A percentile compares a stretch with the other conserved stretches of the same genome.
Evolutionary conservation across 1,139 yeast genomes (phyloP).

Genomic region (Sugiyamaella paludigena): DNA sequence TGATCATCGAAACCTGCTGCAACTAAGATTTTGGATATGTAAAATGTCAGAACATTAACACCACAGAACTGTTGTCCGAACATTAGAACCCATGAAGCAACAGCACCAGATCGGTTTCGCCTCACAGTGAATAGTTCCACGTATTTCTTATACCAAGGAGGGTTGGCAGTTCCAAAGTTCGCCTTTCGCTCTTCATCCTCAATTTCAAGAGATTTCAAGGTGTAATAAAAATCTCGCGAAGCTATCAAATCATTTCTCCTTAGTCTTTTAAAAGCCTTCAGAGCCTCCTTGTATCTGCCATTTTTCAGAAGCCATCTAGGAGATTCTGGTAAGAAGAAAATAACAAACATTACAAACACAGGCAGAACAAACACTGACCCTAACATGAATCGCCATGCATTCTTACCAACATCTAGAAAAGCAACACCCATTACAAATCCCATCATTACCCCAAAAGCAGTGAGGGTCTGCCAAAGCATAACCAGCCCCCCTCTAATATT

Average conservation of each 20-base stretch:
- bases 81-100: conserved; percentile 75
- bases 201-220: conserved; percentile 8
- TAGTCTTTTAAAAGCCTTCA: conserved; percentile 44
- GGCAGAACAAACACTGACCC: conserved; percentile 42
- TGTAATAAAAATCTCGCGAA: conserved; percentile 14
- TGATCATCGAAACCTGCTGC: conserved; percentile 14
- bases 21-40: conserved; percentile 13
- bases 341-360: conserved; percentile 46
- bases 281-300: conserved; percentile 52
- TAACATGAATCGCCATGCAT: conserved; percentile 43
- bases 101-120: conserved; percentile 74
- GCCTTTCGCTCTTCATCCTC: conserved; percentile 4
- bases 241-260: conserved; percentile 39
- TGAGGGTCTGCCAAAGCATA: conserved; percentile 76
- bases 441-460: conserved; percentile 80
- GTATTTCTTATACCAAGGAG: conserved; percentile 14
- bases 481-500: conserved; percentile 69
- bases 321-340: conserved; percentile 64
- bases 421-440: conserved; percentile 64
- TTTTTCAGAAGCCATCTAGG: conserved; percentile 68
- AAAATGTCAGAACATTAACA: conserved; percentile 75
- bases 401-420: conserved; percentile 21
- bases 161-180: conserved; percentile 18
- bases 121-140: conserved; percentile 50
- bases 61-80: conserved; percentile 89